Base-by-base conservation (phyloP, 805 yeast genomes). In the Scheffersomyces stipitis region DNA sequence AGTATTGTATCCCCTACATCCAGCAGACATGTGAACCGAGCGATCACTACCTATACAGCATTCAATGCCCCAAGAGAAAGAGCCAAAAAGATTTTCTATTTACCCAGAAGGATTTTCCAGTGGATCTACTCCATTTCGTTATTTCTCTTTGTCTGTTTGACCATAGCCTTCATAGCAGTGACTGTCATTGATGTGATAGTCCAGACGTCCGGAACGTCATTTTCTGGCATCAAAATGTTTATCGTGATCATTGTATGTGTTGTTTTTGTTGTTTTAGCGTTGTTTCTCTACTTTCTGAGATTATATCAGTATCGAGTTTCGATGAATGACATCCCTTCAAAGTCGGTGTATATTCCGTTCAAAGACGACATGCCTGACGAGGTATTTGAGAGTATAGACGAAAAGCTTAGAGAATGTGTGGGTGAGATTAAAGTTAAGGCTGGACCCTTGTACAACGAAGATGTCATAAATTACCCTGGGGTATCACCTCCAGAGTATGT, bases 181-280 rank as follows among this genome's bases (percentile, higher is more conserved):
- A 67, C 91, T 0, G 95, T 95, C 0, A 76, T 88, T 12, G 97
- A 91, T 59, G 79, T 88, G 20, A 79, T 89, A 41, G 66, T 76
- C 1, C 75, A 78, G 46, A 71, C 83, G 1, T 67, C 78, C 3
- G 66, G 67, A 5, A 62, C 78, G 3, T 61, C 71, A 9, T 76
- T 77, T 41, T 78, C 85, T 48, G 93, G 86, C 1, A 67, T 86
- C 56, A 87, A 89, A 55, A 78, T 91, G 3, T 82, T 90, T 44
- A 86, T 90, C 41, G 86, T 89, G 15, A 78, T 86, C 5, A 76
- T 80, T 30, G 87, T 84, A 5, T 71, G 86, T 49, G 86, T 80
- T 2, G 61, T 78, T 1, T 79, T 86, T 44, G 65, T 80, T 1
- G 40, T 83, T 0, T 47, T 74, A 5, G 61, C 80, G 3, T 44